A percentile compares a stretch with the other conserved stretches of the same genome.
These are phyloP conservation scores for Cyberlindnera maclurae DNA, from an alignment of 805 yeast species.

Conservation along the genomic window DNA sequence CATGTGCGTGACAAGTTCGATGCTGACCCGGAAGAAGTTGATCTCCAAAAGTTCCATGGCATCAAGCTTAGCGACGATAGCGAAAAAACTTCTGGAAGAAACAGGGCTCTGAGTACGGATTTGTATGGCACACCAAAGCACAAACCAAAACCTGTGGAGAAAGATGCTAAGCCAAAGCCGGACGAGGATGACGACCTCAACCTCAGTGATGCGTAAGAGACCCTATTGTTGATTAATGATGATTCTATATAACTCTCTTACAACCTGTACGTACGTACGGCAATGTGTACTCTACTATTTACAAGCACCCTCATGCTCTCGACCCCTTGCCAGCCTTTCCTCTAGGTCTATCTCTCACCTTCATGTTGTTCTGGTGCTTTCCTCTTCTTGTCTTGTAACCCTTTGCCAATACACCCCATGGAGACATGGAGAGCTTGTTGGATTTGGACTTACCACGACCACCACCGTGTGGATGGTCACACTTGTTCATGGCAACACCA, in stretches of 20 bases:
- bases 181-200: conserved; percentile 39
- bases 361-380: conserved; percentile 73
- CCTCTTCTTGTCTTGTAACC: conserved; percentile 94
- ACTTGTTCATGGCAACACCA: conserved; percentile 97
- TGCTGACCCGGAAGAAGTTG: conserved; percentile 49
- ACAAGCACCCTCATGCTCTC: conserved; percentile 8
- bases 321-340: conserved; percentile 38
- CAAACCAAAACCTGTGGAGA: conserved; percentile 3
- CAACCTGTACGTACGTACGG: too few relatives aligned
- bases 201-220: conserved; percentile 20
- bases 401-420: conserved; percentile 92
- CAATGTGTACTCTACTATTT: too few relatives aligned
- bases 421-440: conserved; percentile 86
- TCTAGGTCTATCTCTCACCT: conserved; percentile 89
- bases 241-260: too few relatives aligned
- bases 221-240: too few relatives aligned
- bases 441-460: conserved; percentile 99
- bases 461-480: conserved; percentile 99
- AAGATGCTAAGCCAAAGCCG: conserved; percentile 32
- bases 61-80: conserved; percentile 34
- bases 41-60: conserved; percentile 40
- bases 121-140: conserved; percentile 21
- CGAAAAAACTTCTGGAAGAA: conserved; percentile 16
- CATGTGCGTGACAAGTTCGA: conserved; percentile 30
- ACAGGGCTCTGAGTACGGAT: conserved; percentile 24